phyloP scores from a whole-genome alignment of 1,284 basidiomycete species.

The Veloboletus limbatus region DNA sequence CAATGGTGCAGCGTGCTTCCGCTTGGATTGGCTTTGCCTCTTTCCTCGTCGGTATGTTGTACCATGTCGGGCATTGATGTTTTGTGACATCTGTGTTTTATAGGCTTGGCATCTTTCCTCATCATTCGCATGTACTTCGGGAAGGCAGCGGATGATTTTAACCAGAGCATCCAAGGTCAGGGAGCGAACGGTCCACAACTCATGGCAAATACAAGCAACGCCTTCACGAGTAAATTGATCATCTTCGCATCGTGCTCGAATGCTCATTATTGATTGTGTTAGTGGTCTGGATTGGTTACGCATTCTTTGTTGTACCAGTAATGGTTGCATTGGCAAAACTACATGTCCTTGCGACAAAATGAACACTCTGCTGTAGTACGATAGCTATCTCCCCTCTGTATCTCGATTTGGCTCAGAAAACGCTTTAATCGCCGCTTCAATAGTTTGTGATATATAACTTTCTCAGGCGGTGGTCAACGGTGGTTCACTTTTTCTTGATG shows the following conservation, averaged over 20 bases:
- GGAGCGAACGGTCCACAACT: slow-evolving; percentile 55
- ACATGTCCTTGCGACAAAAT: slow-evolving; percentile 52
- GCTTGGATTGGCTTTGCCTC: slow-evolving; percentile 75
- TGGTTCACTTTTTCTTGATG: slow-evolving; percentile 6
- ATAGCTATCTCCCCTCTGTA: not conserved
- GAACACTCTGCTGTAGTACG: no score
- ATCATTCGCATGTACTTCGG: slow-evolving; percentile 79
- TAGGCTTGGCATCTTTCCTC: slow-evolving; percentile 68
- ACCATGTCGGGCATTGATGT: not conserved
- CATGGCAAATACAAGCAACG: slow-evolving; percentile 64
- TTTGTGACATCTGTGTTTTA: slow-evolving; percentile 1
- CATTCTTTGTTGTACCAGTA: slow-evolving; percentile 69
- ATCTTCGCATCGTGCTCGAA: slow-evolving; percentile 1
- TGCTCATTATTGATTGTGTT: slow-evolving; percentile 3
- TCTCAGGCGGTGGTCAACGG: no score
- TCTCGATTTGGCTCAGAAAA: no score
- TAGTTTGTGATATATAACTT: not conserved
- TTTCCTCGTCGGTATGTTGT: slow-evolving; percentile 62
- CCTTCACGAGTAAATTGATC: slow-evolving; percentile 64
- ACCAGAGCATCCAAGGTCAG: slow-evolving; percentile 52
- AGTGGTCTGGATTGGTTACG: slow-evolving; percentile 79
- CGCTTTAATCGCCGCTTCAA: slow-evolving; percentile 26
- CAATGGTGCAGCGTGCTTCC: slow-evolving; percentile 54
- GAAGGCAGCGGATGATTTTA: slow-evolving; percentile 75
- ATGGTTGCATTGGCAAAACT: slow-evolving; percentile 69